phyloP scores from a whole-genome alignment of 352 stramenopile species.

The Phytophthora pinifolia region DNA sequence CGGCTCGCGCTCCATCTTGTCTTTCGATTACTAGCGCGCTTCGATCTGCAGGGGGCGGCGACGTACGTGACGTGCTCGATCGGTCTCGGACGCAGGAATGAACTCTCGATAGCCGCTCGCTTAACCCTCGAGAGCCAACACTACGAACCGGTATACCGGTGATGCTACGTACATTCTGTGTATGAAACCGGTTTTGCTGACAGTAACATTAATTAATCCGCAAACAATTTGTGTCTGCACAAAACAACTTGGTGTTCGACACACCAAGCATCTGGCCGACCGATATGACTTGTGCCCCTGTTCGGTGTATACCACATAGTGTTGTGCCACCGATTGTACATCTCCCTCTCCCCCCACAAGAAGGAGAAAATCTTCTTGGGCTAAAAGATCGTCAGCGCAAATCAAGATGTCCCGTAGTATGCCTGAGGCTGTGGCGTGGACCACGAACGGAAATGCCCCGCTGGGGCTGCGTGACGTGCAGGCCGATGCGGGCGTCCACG shows the following conservation, averaged over 20 bases:
- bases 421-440: conserved; percentile 65
- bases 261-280: too few relatives aligned
- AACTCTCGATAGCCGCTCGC: conserved; percentile 3
- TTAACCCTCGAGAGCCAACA: conserved; percentile 4
- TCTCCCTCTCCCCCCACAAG: background rate
- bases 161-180: background rate
- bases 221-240: too few relatives aligned
- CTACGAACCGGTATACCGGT: too few relatives aligned
- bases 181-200: conserved; percentile 10
- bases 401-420: conserved; percentile 31
- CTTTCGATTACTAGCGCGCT: background rate
- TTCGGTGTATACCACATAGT: background rate
- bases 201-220: too few relatives aligned
- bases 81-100: conserved; percentile 13
- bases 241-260: too few relatives aligned
- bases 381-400: conserved; percentile 10
- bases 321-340: background rate
- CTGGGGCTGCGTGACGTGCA: conserved; percentile 37
- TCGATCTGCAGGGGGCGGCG: conserved; percentile 1
- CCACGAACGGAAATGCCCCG: conserved; percentile 52
- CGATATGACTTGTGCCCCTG: too few relatives aligned
- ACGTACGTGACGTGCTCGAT: background rate
- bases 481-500: conserved; percentile 30
- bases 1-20: conserved; percentile 90
- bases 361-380: conserved; percentile 15